phyloP scores from a whole-genome alignment of 495 filamentous ascomycete species.

The Penicillium herquei region DNA sequence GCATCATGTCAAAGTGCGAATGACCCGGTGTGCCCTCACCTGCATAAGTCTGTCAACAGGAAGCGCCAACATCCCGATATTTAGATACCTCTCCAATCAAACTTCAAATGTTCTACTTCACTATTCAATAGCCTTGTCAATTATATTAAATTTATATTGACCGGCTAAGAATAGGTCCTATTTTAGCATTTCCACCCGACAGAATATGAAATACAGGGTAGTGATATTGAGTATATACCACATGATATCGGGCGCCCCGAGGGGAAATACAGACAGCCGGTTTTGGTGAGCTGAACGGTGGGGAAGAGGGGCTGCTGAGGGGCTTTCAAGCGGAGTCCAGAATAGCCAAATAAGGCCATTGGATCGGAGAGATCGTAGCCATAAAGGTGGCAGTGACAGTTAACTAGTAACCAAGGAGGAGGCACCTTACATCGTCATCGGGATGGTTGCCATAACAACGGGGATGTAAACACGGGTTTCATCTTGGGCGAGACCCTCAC shows the following conservation, averaged over 20 bases:
- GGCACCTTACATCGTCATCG: slow-evolving; percentile 34
- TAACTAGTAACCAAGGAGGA: slow-evolving; percentile 4
- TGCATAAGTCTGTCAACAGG: neutral
- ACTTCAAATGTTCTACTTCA: neutral
- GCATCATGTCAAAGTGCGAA: slow-evolving; percentile 3
- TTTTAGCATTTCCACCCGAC: neutral
- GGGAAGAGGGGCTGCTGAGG: slow-evolving; percentile 16
- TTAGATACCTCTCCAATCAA: neutral
- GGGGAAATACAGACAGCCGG: slow-evolving; percentile 7
- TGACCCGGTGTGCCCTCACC: slow-evolving; percentile 2
- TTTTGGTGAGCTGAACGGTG: slow-evolving; percentile 30
- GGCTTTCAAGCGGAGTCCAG: slow-evolving; percentile 15
- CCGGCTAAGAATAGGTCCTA: neutral
- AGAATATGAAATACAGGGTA: neutral
- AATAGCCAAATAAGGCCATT: slow-evolving; percentile 15
- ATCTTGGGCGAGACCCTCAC: slow-evolving; percentile 22
- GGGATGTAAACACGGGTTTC: slow-evolving; percentile 40
- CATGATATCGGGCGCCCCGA: slow-evolving; percentile 14
- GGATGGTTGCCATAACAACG: slow-evolving; percentile 46
- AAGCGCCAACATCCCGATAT: neutral
- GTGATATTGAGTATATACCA: slow-evolving; percentile 5
- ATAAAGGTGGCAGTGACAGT: slow-evolving; percentile 20
- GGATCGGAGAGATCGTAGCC: slow-evolving; percentile 18
- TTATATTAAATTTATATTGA: too few relatives aligned
- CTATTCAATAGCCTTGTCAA: neutral